Evolutionary conservation across 768 basidiomycete species (phyloP).

Genomic region (Leccinum rimulosum): DNA sequence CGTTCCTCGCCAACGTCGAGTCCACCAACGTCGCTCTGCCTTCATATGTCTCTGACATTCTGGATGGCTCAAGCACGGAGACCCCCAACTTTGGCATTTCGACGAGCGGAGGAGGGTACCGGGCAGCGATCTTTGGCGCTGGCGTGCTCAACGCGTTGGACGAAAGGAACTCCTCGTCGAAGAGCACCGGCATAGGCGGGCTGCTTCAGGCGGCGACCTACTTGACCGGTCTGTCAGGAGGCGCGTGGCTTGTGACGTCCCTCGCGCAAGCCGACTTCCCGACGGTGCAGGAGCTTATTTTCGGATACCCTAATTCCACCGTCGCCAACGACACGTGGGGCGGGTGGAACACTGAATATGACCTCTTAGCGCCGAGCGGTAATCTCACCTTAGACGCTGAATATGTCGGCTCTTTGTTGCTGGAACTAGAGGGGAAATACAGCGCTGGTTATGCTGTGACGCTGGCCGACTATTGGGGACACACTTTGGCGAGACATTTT

Average conservation of each 20-base stretch:
- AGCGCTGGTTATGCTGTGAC: slow-evolving; percentile 31
- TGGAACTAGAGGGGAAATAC: slow-evolving; percentile 32
- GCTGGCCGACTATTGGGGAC: slow-evolving; percentile 28
- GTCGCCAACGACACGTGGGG: slow-evolving; percentile 26
- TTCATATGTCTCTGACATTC: slow-evolving; percentile 33
- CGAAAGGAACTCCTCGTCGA: slow-evolving; percentile 44
- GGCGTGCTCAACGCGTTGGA: slow-evolving; percentile 53
- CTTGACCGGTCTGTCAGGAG: slow-evolving; percentile 50
- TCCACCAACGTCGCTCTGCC: slow-evolving; percentile 31
- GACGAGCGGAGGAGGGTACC: slow-evolving; percentile 53
- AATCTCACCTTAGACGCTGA: slow-evolving; percentile 12
- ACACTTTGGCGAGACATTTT: slow-evolving; percentile 37
- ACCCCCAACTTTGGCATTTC: slow-evolving; percentile 47
- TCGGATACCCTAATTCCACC: slow-evolving; percentile 27
- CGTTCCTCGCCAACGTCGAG: slow-evolving; percentile 39
- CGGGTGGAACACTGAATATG: slow-evolving; percentile 33
- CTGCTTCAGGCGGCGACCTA: slow-evolving; percentile 56
- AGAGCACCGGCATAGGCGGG: slow-evolving; percentile 43
- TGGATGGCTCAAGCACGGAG: slow-evolving; percentile 16
- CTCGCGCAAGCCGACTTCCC: slow-evolving; percentile 42
- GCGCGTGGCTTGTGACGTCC: slow-evolving; percentile 39
- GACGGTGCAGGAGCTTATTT: slow-evolving; percentile 36
- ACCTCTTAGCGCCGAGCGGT: slow-evolving; percentile 19
- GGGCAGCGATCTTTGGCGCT: slow-evolving; percentile 54
- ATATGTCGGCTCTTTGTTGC: slow-evolving; percentile 18